These are phyloP conservation scores for Lipomyces mesembrius DNA, from an alignment of 805 yeast species.

Conservation along the genomic window DNA sequence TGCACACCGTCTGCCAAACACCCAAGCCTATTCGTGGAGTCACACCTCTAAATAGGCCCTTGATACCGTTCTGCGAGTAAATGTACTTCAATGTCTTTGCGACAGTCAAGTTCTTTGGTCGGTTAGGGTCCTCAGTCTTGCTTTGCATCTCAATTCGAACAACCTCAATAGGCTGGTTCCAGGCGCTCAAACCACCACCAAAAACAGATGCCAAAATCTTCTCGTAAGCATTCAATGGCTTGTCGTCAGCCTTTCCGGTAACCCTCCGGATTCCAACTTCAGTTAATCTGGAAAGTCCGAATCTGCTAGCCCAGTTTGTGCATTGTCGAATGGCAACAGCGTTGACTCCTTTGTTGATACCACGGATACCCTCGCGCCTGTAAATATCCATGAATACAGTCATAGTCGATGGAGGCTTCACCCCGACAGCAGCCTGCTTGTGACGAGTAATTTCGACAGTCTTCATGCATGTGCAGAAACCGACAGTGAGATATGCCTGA, in stretches of 20 bases:
- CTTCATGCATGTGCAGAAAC: conserved; percentile 98
- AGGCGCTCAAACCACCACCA: conserved; percentile 97
- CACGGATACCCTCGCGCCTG: conserved; percentile 84
- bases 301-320: conserved; percentile 99
- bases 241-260: conserved; percentile 63
- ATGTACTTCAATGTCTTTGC: conserved; percentile 78
- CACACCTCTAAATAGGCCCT: conserved; percentile 94
- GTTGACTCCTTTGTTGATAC: conserved; percentile 96
- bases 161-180: conserved; percentile 99
- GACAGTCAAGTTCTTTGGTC: conserved; percentile 90
- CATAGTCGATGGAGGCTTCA: conserved; percentile 72
- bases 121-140: conserved; percentile 88
- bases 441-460: conserved; percentile 95
- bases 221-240: conserved; percentile 71
- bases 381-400: conserved; percentile 86
- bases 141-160: conserved; percentile 98
- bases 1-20: conserved; percentile 91
- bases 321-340: conserved; percentile 99
- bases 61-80: conserved; percentile 77
- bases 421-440: conserved; percentile 75
- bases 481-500: conserved; percentile 82
- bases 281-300: conserved; percentile 88
- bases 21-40: conserved; percentile 96
- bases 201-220: conserved; percentile 82
- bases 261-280: conserved; percentile 77